phyloP scores from a whole-genome alignment of 2,329 filamentous ascomycete genomes.

The Cordyceps farinosa region DNA sequence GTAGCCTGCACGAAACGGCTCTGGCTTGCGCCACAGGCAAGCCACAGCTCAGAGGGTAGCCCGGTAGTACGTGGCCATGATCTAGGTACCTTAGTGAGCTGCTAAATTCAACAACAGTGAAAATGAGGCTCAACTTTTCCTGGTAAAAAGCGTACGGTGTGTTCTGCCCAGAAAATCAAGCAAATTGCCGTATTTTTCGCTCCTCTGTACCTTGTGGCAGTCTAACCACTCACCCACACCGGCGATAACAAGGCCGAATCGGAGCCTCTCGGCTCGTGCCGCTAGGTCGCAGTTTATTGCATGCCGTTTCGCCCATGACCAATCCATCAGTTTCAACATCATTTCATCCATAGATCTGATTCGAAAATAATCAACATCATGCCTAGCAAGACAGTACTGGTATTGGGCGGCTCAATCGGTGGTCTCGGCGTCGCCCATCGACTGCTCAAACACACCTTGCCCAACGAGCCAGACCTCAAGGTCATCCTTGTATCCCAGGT shows the following conservation, averaged over 20 bases:
- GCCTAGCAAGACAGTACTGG: slow-evolving; percentile 46
- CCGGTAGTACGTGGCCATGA: too few species aligned
- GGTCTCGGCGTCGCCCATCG: slow-evolving; percentile 52
- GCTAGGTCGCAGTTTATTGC: neutral
- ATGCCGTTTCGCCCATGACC: neutral
- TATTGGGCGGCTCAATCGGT: slow-evolving; percentile 52
- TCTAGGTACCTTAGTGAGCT: too few species aligned
- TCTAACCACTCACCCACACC: neutral
- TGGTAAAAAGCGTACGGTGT: neutral
- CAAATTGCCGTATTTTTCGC: neutral
- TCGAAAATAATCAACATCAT: neutral
- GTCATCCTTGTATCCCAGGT: slow-evolving; percentile 56
- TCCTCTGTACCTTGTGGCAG: neutral
- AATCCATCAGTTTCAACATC: neutral
- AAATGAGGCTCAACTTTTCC: neutral
- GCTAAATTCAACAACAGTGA: neutral
- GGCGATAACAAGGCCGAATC: neutral
- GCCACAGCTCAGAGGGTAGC: neutral
- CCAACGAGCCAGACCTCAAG: slow-evolving; percentile 44
- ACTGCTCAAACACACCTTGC: slow-evolving; percentile 50
- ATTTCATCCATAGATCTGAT: neutral
- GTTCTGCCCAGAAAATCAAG: neutral
- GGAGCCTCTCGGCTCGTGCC: slow-evolving; percentile 1
- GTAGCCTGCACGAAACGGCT: neutral
- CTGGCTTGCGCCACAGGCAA: neutral